Evolutionary conservation across 1,284 basidiomycete genomes (phyloP), one percentile per base, ranked within the genome.

Genomic region (Mycena citricolor): DNA sequence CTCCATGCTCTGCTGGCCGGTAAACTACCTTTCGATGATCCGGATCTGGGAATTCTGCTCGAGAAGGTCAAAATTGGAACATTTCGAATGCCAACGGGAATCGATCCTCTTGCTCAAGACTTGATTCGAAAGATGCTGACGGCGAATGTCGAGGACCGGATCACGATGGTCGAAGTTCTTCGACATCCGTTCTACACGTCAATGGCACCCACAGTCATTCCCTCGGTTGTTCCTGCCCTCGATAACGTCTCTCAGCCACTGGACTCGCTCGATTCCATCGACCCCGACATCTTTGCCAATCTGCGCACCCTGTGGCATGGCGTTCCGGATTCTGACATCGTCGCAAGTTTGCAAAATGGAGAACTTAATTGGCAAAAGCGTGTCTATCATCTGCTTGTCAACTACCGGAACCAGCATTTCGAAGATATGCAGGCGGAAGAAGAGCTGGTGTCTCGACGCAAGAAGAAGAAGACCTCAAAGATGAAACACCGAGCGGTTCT

Each of bases 1-100:
- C 79, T 99, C 41, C 95, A 88, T 58, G 94, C 93, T 11, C 74
- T 99, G 12, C 76, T 99, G 20, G 86, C 85, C n/a, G 95, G 94
- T 5, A 76, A 82, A 28, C 73, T 99, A 29, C 97, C 97, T 3
- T 99, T 99, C 62, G 94, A 99, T 65, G 90, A 95, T 59, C 83
- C 88, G 47, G 80, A 87, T 61, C 80, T 92, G 43, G 76, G 77
- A 17, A 68, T 74, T 13, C 74, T 99, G 16, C 74, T 97, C 31
- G 80, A 85, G 55, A 93, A 92, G 66, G 91, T 99, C 52, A 85
- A 86, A 55, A 60, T 76, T n/a, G 94, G 91, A 23, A 74, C 73
- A 35, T 97, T 86, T 61, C 77, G 77, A 30, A 93, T 97, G 80
- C 94, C 95, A 2, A 59, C 69, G 3, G 84, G 88, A 61, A 81